Evolutionary conservation across 1,284 basidiomycete genomes (phyloP).

Genomic region (Pisolithus thermaeus): DNA sequence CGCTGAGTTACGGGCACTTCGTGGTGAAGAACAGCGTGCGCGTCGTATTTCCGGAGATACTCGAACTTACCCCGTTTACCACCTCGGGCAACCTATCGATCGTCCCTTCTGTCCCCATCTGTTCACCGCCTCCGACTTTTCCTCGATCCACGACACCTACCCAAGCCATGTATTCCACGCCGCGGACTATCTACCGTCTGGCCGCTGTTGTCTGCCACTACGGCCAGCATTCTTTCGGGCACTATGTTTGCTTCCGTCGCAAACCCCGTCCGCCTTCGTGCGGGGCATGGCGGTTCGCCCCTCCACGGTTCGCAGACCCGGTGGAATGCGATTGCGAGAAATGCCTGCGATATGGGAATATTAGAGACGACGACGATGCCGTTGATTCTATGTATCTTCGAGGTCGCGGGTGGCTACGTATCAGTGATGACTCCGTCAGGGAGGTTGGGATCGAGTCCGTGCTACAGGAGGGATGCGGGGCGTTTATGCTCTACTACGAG

Average conservation of each 20-base stretch:
- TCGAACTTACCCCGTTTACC: conserved; percentile 81
- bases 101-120: conserved; percentile 60
- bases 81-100: conserved; percentile 72
- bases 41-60: conserved; percentile 77
- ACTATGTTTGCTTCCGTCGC: conserved; percentile 86
- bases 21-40: conserved; percentile 77
- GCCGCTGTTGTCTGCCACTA: conserved; percentile 84
- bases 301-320: conserved; percentile 46
- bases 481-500: conserved; percentile 92
- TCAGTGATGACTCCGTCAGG: conserved; percentile 79
- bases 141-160: conserved; percentile 50
- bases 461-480: conserved; percentile 63
- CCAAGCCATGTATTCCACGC: conserved; percentile 42
- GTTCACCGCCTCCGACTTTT: conserved; percentile 43
- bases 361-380: conserved; percentile 34
- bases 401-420: conserved; percentile 74
- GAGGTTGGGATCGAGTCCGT: conserved; percentile 76
- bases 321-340: conserved; percentile 40
- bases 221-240: conserved; percentile 84
- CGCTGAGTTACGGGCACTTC: conserved; percentile 70
- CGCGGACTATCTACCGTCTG: conserved; percentile 72
- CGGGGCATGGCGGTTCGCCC: conserved; percentile 32
- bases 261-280: conserved; percentile 50
- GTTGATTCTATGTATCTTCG: conserved; percentile 32
- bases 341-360: conserved; percentile 36